phyloP scores from a whole-genome alignment of 2,329 filamentous ascomycete genomes.

The Sphaceloma murrayae region DNA sequence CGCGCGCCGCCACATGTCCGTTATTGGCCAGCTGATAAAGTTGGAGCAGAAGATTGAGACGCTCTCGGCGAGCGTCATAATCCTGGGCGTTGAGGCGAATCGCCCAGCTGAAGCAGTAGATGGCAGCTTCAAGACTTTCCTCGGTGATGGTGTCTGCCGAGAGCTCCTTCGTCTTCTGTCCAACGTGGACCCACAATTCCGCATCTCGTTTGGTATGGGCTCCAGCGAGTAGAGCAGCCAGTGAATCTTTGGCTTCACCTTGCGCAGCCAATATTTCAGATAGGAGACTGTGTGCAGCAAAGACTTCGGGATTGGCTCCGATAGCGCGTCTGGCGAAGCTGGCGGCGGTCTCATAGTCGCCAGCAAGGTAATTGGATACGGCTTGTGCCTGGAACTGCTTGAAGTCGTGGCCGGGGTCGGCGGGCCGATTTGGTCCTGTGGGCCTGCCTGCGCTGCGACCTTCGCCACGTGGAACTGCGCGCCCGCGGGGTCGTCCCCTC shows the following conservation, averaged over 20 bases:
- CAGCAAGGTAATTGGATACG: constrained; percentile 56
- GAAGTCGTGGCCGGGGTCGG: constrained; percentile 62
- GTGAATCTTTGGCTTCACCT: constrained; percentile 47
- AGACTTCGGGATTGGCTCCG: constrained; percentile 52
- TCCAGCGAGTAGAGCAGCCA: constrained; percentile 48
- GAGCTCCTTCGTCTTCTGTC: constrained; percentile 44
- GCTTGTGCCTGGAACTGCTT: constrained; percentile 58
- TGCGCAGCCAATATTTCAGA: constrained; percentile 49
- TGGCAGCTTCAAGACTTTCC: constrained; percentile 38
- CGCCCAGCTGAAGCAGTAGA: constrained; percentile 46
- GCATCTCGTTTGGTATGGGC: constrained; percentile 49
- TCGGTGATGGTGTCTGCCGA: constrained; percentile 37
- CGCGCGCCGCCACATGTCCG: constrained; percentile 35
- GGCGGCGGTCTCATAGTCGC: constrained; percentile 51
- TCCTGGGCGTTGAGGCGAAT: constrained; percentile 44
- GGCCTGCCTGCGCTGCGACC: constrained; percentile 17
- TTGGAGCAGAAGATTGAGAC: constrained; percentile 47
- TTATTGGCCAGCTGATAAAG: constrained; percentile 21
- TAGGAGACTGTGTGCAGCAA: constrained; percentile 50
- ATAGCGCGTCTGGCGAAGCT: constrained; percentile 43
- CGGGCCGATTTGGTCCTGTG: constrained; percentile 28
- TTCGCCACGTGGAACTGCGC: constrained; percentile 18
- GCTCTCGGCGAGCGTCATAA: constrained; percentile 45
- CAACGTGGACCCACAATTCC: constrained; percentile 49
- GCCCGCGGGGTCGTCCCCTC: constrained; percentile 15